phyloP scores from a whole-genome alignment of 2,329 filamentous ascomycete genomes.

The Metarhizium album region DNA sequence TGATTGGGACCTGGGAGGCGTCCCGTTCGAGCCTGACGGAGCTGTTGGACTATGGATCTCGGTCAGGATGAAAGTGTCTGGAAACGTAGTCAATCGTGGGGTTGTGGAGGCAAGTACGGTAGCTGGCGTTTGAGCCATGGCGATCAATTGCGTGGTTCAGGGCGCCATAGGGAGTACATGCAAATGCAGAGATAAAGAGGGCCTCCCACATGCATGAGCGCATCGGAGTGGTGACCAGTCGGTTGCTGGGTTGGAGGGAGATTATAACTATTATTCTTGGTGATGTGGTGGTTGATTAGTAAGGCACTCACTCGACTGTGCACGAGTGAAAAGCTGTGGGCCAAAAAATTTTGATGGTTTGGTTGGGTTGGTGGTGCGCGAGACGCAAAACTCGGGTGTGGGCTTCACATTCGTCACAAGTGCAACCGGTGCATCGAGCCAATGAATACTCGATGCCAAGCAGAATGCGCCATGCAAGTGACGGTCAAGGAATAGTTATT shows the following conservation, averaged over 20 bases:
- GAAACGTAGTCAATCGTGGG: not conserved
- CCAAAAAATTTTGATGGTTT: not conserved
- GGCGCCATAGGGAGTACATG: not conserved
- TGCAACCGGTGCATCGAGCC: too few species aligned
- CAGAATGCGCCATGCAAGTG: too few species aligned
- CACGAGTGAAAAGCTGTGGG: not conserved
- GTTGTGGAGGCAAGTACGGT: not conserved
- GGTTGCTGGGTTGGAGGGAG: not conserved
- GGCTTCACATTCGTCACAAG: not conserved
- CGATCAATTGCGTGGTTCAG: not conserved
- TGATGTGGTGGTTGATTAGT: not conserved
- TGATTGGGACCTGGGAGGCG: conserved; percentile 43
- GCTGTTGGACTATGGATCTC: not conserved
- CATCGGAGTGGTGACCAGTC: not conserved
- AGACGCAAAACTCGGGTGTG: not conserved
- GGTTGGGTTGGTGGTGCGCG: not conserved
- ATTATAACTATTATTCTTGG: not conserved
- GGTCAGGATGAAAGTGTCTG: not conserved
- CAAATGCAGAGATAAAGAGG: not conserved
- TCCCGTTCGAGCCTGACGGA: conserved; percentile 19
- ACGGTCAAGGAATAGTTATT: too few species aligned
- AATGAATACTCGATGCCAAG: too few species aligned
- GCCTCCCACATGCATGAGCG: not conserved
- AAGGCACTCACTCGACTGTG: too few species aligned
- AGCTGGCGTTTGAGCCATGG: not conserved